phyloP scores from a whole-genome alignment of 208 protist species.

The Trypanosoma boissoni region DNA sequence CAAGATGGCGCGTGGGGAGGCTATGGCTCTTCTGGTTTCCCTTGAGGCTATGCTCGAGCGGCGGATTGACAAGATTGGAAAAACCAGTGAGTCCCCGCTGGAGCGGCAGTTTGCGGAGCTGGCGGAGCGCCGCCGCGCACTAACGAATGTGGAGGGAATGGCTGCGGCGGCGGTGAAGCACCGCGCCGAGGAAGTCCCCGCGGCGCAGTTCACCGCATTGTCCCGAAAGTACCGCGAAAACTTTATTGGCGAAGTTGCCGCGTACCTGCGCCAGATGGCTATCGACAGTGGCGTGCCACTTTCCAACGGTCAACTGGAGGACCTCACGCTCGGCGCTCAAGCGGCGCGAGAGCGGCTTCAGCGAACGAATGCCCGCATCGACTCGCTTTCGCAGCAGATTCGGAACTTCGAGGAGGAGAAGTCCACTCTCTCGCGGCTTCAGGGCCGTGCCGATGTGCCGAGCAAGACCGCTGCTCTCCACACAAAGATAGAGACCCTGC shows the following conservation, averaged over 20 bases:
- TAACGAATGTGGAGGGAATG: constrained; percentile 61
- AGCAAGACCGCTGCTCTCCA: constrained; percentile 45
- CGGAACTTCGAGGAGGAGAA: constrained; percentile 60
- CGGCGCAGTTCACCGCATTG: constrained; percentile 65
- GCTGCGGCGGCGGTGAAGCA: constrained; percentile 46
- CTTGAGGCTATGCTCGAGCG: constrained; percentile 82
- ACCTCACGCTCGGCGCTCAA: constrained; percentile 20
- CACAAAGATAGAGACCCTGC: constrained; percentile 49
- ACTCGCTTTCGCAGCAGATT: constrained; percentile 40
- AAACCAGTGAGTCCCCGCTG: constrained; percentile 22
- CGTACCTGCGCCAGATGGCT: constrained; percentile 77
- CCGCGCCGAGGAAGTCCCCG: constrained; percentile 52
- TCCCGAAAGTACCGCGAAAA: constrained; percentile 67
- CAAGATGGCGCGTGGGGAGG: constrained; percentile 62
- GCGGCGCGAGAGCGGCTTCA: constrained; percentile 45
- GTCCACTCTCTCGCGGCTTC: constrained; percentile 41
- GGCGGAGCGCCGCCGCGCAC: constrained; percentile 51
- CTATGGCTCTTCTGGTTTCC: constrained; percentile 76
- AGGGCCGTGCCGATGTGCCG: constrained; percentile 52
- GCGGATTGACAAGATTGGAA: constrained; percentile 28
- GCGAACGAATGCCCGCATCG: constrained; percentile 46
- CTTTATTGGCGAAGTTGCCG: constrained; percentile 71
- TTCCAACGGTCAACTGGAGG: constrained; percentile 16
- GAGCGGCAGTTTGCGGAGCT: constrained; percentile 56
- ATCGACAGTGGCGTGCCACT: constrained; percentile 44